Evolutionary conservation across 139 green algal genomes (phyloP).

Genomic region (Eudorina sp.): DNA sequence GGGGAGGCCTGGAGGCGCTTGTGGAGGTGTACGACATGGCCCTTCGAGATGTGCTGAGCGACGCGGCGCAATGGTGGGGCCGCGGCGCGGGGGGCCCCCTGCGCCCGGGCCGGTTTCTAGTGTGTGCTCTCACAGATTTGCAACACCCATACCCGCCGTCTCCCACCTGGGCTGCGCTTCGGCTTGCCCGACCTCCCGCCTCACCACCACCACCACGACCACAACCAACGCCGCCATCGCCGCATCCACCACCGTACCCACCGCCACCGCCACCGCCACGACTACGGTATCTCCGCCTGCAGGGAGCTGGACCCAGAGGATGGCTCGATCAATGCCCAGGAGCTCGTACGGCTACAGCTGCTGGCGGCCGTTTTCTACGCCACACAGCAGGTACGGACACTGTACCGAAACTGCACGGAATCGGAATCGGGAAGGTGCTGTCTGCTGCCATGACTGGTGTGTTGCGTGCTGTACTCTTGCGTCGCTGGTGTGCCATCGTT

Average conservation of each 20-base stretch:
- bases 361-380: neutral
- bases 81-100: neutral
- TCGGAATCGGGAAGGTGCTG: too few species aligned
- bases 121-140: too few species aligned
- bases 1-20: neutral
- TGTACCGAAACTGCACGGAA: too few species aligned
- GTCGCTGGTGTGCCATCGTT: too few species aligned
- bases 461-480: too few species aligned
- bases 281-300: neutral
- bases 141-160: too few species aligned
- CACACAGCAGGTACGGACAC: conserved; percentile 29
- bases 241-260: too few species aligned
- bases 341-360: conserved; percentile 22
- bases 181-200: too few species aligned
- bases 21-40: conserved; percentile 36
- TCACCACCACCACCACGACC: too few species aligned
- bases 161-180: too few species aligned
- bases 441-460: too few species aligned
- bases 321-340: neutral
- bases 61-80: neutral
- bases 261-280: neutral
- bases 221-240: neutral
- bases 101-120: too few species aligned
- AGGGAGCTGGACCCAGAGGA: conserved; percentile 3
- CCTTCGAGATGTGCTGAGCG: neutral